phyloP scores from a whole-genome alignment of 192 early-diverging fungal genomes.

The Coemansia sp. region DNA sequence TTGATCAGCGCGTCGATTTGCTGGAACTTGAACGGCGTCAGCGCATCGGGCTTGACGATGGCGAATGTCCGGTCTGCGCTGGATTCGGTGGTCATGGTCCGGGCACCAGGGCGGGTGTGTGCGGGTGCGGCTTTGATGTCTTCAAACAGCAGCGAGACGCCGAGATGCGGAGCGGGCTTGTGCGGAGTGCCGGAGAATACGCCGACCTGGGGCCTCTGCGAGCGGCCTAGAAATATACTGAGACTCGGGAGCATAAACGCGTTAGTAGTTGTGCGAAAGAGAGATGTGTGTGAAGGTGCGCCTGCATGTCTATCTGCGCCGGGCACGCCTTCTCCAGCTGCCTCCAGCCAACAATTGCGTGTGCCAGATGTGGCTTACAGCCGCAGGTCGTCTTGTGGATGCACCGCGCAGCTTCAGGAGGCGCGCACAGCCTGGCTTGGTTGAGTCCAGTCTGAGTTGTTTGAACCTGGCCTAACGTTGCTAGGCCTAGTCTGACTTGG shows the following conservation, averaged over 20 bases:
- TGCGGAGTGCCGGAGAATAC: constrained; percentile 32
- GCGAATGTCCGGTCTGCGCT: constrained; percentile 56
- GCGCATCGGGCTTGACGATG: constrained; percentile 61
- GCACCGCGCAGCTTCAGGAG: too few relatives aligned
- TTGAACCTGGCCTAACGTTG: too few relatives aligned
- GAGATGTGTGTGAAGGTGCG: neutral
- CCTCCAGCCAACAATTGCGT: too few relatives aligned
- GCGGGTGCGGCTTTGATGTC: constrained; percentile 24
- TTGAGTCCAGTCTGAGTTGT: too few relatives aligned
- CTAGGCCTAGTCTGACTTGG: too few relatives aligned
- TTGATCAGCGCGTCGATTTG: constrained; percentile 56
- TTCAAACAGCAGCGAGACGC: constrained; percentile 48
- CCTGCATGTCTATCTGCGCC: too few relatives aligned
- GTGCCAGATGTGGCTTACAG: too few relatives aligned
- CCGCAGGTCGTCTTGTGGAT: too few relatives aligned
- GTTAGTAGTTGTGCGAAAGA: neutral
- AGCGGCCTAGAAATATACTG: constrained; percentile 47
- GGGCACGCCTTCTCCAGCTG: too few relatives aligned
- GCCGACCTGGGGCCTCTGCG: constrained; percentile 37
- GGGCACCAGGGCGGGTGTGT: constrained; percentile 9
- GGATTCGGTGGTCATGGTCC: constrained; percentile 27
- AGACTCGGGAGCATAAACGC: constrained; percentile 32
- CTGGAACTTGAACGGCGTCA: constrained; percentile 55
- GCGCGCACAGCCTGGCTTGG: too few relatives aligned
- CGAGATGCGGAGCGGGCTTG: constrained; percentile 32